These are phyloP conservation scores for Salvia hispanica DNA, from an alignment of 257 asterid species.

Conservation along the genomic window DNA sequence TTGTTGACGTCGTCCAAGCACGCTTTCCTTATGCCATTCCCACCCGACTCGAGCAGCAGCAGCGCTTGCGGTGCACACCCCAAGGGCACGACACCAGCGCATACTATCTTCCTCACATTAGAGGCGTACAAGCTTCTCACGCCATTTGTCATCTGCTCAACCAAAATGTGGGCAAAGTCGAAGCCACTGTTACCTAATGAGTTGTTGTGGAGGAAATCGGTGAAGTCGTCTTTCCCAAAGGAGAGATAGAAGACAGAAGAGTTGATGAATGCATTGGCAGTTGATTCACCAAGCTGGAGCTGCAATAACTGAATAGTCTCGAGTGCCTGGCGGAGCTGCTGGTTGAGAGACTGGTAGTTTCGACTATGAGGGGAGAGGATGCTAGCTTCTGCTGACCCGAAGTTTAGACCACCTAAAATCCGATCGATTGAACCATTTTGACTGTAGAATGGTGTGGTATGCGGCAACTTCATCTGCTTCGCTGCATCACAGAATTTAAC, in stretches of 20 bases:
- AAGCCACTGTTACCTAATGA: constrained; percentile 23
- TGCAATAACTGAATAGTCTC: constrained; percentile 60
- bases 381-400: constrained; percentile 61
- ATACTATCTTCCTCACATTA: constrained; percentile 56
- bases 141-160: constrained; percentile 52
- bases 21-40: constrained; percentile 2
- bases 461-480: constrained; percentile 54
- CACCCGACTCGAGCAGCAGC: constrained; percentile 13
- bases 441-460: constrained; percentile 56
- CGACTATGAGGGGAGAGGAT: constrained; percentile 48
- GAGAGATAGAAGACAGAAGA: constrained; percentile 68
- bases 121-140: constrained; percentile 45
- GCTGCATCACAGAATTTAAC: constrained; percentile 43
- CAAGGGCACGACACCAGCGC: constrained; percentile 64
- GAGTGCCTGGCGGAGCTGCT: constrained; percentile 60
- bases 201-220: constrained; percentile 40
- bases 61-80: constrained; percentile 57
- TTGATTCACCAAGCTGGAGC: constrained; percentile 58
- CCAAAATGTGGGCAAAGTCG: constrained; percentile 47
- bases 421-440: constrained; percentile 56
- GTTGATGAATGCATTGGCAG: constrained; percentile 41
- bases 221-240: constrained; percentile 63
- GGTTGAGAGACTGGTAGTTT: constrained; percentile 63
- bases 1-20: constrained; percentile 54
- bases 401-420: constrained; percentile 51